Evolutionary conservation across 2,329 filamentous ascomycete genomes (phyloP), one percentile per base, ranked within the genome.

Genomic region (Rutstroemia sydowiana): DNA sequence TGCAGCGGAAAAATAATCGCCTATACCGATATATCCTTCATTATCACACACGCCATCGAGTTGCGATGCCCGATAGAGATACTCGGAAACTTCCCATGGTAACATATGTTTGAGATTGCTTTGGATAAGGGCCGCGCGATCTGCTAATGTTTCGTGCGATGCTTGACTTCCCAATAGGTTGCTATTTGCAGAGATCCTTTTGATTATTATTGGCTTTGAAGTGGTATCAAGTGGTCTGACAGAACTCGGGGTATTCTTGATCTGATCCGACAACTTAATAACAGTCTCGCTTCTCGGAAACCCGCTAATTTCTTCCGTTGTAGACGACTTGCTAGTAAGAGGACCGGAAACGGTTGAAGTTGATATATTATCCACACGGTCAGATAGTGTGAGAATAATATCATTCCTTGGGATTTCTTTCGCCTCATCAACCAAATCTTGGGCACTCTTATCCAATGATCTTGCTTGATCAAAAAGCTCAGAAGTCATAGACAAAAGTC

Each of bases 81-180:
- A 51, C 14, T 40, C 26, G 1, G 48, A 51, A 26, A 51, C 32
- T 13, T 51, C 48, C n/a, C 41, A 51, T 7, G 48, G 48, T 14
- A 51, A 43, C 18, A 46, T 26, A 21, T 40, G n/a, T 39, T 36
- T 34, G 31, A 51, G 31, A 8, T 43, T 32, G 3, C 41, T 36
- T 30, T 51, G 48, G 2, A 51, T 36, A 37, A 39, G 26, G 18
- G 48, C 41, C 18, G 37, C 16, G n/a, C n/a, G n/a, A n/a, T n/a
- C n/a, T n/a, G n/a, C n/a, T n/a, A n/a, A n/a, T n/a, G n/a, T n/a
- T n/a, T n/a, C n/a, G n/a, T n/a, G n/a, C n/a, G n/a, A n/a, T n/a
- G n/a, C n/a, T n/a, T n/a, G n/a, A n/a, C n/a, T n/a, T n/a, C n/a
- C n/a, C n/a, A n/a, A n/a, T n/a, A n/a, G n/a, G n/a, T n/a, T n/a